Base-by-base conservation (phyloP, 2,329 filamentous ascomycete species). In the Pseudogymnoascus sp. region DNA sequence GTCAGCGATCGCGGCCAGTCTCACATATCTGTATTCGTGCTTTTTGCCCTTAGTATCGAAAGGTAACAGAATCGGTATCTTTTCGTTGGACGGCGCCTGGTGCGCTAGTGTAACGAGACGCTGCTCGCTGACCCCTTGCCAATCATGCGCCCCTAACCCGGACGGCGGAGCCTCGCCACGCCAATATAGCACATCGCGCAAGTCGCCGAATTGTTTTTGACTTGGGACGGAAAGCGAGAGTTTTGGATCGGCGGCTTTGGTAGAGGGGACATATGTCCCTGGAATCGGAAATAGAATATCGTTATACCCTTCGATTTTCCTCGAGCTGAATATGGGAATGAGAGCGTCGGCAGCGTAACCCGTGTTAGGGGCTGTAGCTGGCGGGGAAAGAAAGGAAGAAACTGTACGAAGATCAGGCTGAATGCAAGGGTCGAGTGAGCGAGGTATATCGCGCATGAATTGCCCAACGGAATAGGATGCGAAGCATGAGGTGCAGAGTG, bases 91-190 rank as follows among this genome's bases (percentile, higher is more conserved):
- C 1, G 77, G 78, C 1, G 75, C 73, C 60, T 62, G 60, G 7
- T 82, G 82, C 22, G 81, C 71, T 74, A 83, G 77, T 43, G 78
- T 73, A 6, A 86, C 76, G 63, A 87, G 82, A 8, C 85, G 78
- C 61, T 86, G 84, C 5, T 84, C 77, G 35, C 86, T 78, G 64
- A 86, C 85, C 0, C 77, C 77, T 16, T 77, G 77, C 84, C 84
- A 87, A 33, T 78, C 81, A 4, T 81, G 63, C 73, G 74, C 43
- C n/a, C 79, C 75, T 50, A 75, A 75, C 0, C 80, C 81, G 11
- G 79, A 79, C 2, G 78, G 77, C 16, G 58, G 58, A 9, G 61
- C 64, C 6, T 78, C 75, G 6, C 81, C 82, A 2, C 82, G 78
- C 82, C 82, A 85, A 63, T 82, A 78, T 38, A 83, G 69, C 22